Evolutionary conservation across 345 rosid genomes (phyloP).

Genomic region (Geranium rotundifolium): DNA sequence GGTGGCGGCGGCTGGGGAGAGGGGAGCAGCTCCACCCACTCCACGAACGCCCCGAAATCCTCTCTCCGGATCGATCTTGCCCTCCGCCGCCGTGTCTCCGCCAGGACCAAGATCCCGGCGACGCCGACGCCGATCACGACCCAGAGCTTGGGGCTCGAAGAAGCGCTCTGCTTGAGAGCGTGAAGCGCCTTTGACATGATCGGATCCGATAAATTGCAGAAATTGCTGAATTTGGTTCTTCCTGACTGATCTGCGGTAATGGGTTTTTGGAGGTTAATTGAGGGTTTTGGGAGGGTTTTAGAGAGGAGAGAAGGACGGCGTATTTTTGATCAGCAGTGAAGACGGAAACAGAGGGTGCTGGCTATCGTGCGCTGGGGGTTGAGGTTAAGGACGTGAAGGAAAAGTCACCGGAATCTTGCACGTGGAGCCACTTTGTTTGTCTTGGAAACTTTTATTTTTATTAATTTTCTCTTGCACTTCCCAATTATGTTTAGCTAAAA

Average conservation of each 20-base stretch:
- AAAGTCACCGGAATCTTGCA: neutral
- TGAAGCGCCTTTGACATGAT: slow-evolving; percentile 36
- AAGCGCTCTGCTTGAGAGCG: slow-evolving; percentile 32
- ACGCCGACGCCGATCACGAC: slow-evolving; percentile 63
- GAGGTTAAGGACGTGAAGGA: neutral
- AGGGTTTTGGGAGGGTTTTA: slow-evolving; percentile 15
- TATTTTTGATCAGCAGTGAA: neutral
- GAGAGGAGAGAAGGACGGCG: neutral
- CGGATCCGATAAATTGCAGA: neutral
- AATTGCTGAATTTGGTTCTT: no score
- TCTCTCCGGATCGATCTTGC: slow-evolving; percentile 25
- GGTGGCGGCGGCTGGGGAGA: slow-evolving; percentile 88
- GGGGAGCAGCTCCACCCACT: slow-evolving; percentile 60
- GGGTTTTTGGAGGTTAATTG: neutral
- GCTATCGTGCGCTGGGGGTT: neutral
- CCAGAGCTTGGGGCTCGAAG: slow-evolving; percentile 68
- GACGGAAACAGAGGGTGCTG: neutral
- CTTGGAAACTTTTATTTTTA: neutral
- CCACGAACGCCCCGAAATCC: slow-evolving; percentile 71
- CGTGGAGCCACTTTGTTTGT: neutral
- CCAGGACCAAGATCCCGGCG: slow-evolving; percentile 57
- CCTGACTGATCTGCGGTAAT: neutral
- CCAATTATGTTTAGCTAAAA: neutral
- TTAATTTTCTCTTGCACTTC: no score
- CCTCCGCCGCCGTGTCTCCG: slow-evolving; percentile 60